Conservation (phyloP, 148 eudicot genomes). For the Nyssa sinensis region DNA sequence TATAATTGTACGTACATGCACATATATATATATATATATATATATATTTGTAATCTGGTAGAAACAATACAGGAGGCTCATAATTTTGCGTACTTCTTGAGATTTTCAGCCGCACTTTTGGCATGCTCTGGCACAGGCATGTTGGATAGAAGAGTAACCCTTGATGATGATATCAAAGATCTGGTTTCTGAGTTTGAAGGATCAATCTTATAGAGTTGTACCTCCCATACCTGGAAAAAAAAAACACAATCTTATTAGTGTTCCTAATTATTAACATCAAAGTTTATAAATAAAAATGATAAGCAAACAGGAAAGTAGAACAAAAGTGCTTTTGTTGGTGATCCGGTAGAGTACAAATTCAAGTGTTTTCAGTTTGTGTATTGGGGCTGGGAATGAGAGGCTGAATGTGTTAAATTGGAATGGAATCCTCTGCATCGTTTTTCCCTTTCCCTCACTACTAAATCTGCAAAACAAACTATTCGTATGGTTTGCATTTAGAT, state of each 20-base stretch:
- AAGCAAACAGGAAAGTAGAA: not conserved
- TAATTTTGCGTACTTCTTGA: conserved; percentile 56
- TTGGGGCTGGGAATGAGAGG: not conserved
- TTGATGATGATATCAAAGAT: conserved; percentile 37
- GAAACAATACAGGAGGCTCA: conserved; percentile 27
- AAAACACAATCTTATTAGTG: not conserved
- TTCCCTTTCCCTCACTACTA: too few relatives aligned
- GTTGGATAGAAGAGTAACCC: conserved; percentile 70
- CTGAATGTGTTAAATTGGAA: not conserved
- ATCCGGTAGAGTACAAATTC: not conserved
- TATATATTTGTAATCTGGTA: too few relatives aligned
- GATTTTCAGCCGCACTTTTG: conserved; percentile 40
- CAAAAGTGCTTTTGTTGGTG: not conserved
- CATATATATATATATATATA: too few relatives aligned
- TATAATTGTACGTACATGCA: too few relatives aligned
- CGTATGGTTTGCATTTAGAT: too few relatives aligned
- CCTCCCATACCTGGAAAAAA: conserved; percentile 70
- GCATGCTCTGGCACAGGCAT: conserved; percentile 29
- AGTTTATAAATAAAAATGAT: not conserved
- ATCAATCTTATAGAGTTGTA: conserved; percentile 48
- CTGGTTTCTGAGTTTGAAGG: conserved; percentile 28
- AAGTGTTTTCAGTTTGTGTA: not conserved
- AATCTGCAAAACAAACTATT: too few relatives aligned
- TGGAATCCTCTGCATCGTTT: too few relatives aligned
- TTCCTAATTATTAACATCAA: too few relatives aligned